Evolutionary conservation across 371 early-diverging fungal species (phyloP).

Genomic region (Nosema bombycis): DNA sequence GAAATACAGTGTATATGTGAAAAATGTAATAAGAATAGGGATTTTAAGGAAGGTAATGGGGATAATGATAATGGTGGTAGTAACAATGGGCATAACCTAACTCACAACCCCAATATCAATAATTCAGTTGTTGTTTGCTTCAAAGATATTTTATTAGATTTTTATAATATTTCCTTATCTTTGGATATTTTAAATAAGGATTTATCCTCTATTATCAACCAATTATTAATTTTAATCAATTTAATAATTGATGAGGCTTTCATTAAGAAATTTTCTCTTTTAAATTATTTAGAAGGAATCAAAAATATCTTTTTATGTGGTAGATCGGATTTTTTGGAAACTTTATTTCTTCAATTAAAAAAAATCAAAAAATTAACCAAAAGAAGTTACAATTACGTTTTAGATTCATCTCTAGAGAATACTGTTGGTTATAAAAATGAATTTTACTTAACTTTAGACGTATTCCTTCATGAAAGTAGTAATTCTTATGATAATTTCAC

Average conservation of each 20-base stretch:
- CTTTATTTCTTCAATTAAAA: slow-evolving; percentile 44
- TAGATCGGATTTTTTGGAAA: slow-evolving; percentile 58
- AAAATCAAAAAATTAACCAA: slow-evolving; percentile 16
- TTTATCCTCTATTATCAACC: slow-evolving; percentile 4
- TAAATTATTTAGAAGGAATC: slow-evolving; percentile 40
- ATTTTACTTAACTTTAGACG: slow-evolving; percentile 36
- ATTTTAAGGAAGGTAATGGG: too few relatives aligned
- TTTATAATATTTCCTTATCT: not conserved
- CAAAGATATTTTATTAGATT: not conserved
- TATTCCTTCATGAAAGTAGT: slow-evolving; percentile 1
- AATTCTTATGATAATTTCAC: slow-evolving; percentile 34
- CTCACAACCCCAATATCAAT: too few relatives aligned
- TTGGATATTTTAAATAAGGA: slow-evolving; percentile 11
- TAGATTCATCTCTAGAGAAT: slow-evolving; percentile 49
- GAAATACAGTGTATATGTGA: not conserved
- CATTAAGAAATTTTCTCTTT: slow-evolving; percentile 22
- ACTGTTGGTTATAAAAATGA: slow-evolving; percentile 36
- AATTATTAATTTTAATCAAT: slow-evolving; percentile 11
- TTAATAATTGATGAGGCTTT: slow-evolving; percentile 25
- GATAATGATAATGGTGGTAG: too few relatives aligned
- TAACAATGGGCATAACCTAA: too few relatives aligned
- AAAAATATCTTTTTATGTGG: slow-evolving; percentile 54
- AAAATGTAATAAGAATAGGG: not conserved
- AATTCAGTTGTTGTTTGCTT: not conserved
- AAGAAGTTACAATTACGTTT: slow-evolving; percentile 31